These are phyloP conservation scores for Eucalyptus albens DNA, from an alignment of 345 rosid genomes.

Conservation along the genomic window DNA sequence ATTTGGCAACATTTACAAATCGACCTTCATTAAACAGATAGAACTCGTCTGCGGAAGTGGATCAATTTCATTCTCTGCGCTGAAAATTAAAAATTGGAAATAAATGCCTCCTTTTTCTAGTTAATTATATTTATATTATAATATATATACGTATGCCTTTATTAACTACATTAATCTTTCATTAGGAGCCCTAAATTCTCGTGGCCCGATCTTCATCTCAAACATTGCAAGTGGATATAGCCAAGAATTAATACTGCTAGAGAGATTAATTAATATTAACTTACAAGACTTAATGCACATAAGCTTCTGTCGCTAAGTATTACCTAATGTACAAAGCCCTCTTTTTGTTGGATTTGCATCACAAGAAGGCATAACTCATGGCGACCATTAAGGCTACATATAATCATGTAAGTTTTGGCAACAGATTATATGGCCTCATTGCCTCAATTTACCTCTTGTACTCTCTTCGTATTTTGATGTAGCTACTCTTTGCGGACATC, in stretches of 20 bases:
- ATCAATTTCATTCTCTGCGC: background rate
- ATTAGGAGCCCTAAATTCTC: background rate
- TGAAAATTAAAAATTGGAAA: background rate
- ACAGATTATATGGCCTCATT: background rate
- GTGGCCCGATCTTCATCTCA: background rate
- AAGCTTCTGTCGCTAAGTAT: background rate
- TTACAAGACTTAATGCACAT: background rate
- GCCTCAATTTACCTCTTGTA: background rate
- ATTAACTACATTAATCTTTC: background rate
- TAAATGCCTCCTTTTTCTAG: background rate
- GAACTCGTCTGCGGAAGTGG: background rate
- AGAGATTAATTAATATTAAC: background rate
- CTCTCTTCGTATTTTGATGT: background rate
- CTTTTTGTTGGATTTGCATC: background rate
- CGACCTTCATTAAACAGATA: background rate
- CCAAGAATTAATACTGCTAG: background rate
- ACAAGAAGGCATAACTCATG: background rate
- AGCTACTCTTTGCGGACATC: background rate
- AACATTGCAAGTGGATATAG: background rate
- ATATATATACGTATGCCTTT: background rate
- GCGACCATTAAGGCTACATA: background rate
- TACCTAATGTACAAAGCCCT: background rate
- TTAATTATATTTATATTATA: background rate
- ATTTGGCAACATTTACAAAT: background rate
- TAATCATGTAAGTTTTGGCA: background rate